These are phyloP conservation scores for Ulvella scutata DNA, from an alignment of 139 green algal species.

Conservation along the genomic window DNA sequence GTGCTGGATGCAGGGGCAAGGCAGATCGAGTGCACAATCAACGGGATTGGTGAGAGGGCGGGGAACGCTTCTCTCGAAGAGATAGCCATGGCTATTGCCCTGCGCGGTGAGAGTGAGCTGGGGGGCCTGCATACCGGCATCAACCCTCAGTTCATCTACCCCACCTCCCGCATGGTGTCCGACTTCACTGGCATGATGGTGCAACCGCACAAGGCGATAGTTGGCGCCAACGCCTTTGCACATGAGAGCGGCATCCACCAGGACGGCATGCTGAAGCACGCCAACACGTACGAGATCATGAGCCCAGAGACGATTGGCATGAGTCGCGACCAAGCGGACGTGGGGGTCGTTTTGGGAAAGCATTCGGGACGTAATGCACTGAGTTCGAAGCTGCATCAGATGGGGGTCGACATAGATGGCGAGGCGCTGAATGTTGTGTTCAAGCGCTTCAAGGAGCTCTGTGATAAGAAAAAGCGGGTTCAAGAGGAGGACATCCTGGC, in stretches of 20 bases:
- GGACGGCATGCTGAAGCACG: slow-evolving; percentile 64
- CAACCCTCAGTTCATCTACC: slow-evolving; percentile 72
- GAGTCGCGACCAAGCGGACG: slow-evolving; percentile 41
- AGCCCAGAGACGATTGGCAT: slow-evolving; percentile 87
- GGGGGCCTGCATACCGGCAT: slow-evolving; percentile 79
- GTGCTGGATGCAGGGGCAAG: too few species aligned
- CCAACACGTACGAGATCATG: slow-evolving; percentile 97
- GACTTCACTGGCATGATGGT: slow-evolving; percentile 78
- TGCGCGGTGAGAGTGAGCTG: slow-evolving; percentile 58
- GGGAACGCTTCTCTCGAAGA: slow-evolving; percentile 95
- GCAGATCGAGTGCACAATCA: slow-evolving; percentile 97
- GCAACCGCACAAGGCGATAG: slow-evolving; percentile 98
- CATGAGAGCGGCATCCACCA: slow-evolving; percentile 97
- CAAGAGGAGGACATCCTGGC: slow-evolving; percentile 89
- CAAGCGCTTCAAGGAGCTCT: slow-evolving; percentile 55
- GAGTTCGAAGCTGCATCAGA: slow-evolving; percentile 39
- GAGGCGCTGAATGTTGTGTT: slow-evolving; percentile 84
- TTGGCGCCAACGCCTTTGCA: slow-evolving; percentile 96
- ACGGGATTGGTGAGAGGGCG: slow-evolving; percentile 95
- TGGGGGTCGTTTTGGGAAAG: slow-evolving; percentile 76
- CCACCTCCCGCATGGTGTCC: slow-evolving; percentile 77
- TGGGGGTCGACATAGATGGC: slow-evolving; percentile 67
- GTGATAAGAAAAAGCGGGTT: slow-evolving; percentile 84
- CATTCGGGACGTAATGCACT: slow-evolving; percentile 75
- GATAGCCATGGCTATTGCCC: slow-evolving; percentile 79